These are phyloP conservation scores for Fusarium liriodendri DNA, from an alignment of 2,329 filamentous ascomycete genomes.

Conservation along the genomic window DNA sequence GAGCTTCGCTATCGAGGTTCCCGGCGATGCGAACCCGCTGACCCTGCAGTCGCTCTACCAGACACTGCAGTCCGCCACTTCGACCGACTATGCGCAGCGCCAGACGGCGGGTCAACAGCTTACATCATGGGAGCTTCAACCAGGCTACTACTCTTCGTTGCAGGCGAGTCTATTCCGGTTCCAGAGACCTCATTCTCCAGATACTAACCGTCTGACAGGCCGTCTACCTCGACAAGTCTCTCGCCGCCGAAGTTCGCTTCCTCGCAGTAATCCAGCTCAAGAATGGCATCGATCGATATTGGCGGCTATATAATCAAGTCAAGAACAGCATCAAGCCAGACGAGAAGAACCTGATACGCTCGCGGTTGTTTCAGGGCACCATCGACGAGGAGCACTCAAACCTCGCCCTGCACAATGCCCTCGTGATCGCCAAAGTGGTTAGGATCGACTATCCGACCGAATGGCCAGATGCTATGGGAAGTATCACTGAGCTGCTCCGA, in stretches of 20 bases:
- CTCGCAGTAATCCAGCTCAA: conserved; percentile 95
- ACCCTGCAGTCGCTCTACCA: conserved; percentile 72
- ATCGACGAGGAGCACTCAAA: conserved; percentile 80
- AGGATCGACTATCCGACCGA: conserved; percentile 89
- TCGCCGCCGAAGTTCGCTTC: conserved; percentile 84
- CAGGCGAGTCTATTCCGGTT: conserved; percentile 62
- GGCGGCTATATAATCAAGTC: conserved; percentile 71
- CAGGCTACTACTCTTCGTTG: conserved; percentile 74
- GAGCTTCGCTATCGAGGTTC: conserved; percentile 80
- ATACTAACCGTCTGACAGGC: conserved; percentile 60
- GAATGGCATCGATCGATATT: conserved; percentile 95
- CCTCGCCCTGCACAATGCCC: conserved; percentile 87
- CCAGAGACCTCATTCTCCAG: not conserved
- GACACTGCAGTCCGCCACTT: conserved; percentile 72
- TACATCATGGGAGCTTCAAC: conserved; percentile 75
- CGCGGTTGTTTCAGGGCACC: conserved; percentile 79
- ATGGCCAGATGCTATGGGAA: conserved; percentile 76
- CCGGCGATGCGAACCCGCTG: conserved; percentile 83
- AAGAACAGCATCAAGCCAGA: conserved; percentile 76
- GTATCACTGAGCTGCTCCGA: conserved; percentile 74
- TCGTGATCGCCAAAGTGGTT: conserved; percentile 88
- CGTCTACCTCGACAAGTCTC: conserved; percentile 82
- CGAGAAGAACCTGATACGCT: conserved; percentile 82
- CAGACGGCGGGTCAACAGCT: conserved; percentile 78
- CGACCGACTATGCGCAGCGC: conserved; percentile 70